These are phyloP conservation scores for Rhodotorula kratochvilovae DNA, from an alignment of 768 basidiomycete genomes.

Conservation along the genomic window DNA sequence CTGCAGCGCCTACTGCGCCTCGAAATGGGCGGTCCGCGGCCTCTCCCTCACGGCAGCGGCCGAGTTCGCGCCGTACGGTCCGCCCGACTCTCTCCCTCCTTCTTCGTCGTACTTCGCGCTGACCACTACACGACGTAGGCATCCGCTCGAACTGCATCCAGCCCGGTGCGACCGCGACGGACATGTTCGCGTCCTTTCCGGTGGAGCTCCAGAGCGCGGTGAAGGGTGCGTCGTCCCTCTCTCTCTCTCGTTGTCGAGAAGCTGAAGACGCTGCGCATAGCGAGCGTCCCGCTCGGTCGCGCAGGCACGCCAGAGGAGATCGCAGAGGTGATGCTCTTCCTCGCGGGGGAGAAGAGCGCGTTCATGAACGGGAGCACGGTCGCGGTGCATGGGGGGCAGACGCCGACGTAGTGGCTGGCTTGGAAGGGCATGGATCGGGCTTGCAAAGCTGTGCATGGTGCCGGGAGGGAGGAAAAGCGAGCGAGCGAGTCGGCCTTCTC, in stretches of 20 bases:
- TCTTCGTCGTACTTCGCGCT: too few relatives aligned
- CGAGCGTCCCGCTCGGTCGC: not conserved
- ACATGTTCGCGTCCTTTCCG: not conserved
- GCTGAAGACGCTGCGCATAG: not conserved
- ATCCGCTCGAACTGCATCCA: conserved; percentile 19
- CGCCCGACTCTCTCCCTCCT: not conserved
- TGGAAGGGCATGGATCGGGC: not conserved
- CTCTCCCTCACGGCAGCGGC: conserved; percentile 8
- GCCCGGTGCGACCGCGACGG: conserved; percentile 8
- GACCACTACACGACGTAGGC: not conserved
- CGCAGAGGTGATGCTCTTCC: conserved; percentile 19
- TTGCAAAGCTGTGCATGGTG: not conserved
- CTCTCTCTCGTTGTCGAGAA: not conserved
- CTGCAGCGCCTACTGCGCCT: not conserved
- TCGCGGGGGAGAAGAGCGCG: conserved; percentile 9
- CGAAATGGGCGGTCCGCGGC: conserved; percentile 14
- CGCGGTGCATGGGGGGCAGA: conserved; percentile 7
- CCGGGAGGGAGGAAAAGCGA: too few relatives aligned
- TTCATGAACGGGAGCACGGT: conserved; percentile 9
- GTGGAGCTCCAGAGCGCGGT: not conserved
- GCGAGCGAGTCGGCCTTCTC: too few relatives aligned
- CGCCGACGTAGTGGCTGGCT: not conserved
- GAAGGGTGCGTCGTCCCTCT: not conserved
- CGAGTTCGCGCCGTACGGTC: conserved; percentile 10
- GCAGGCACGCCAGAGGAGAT: conserved; percentile 8